Percentiles rank a stretch among this genome's conserved stretches.
phyloP scores from a whole-genome alignment of 306 rosid species.

The Prunus mira region DNA sequence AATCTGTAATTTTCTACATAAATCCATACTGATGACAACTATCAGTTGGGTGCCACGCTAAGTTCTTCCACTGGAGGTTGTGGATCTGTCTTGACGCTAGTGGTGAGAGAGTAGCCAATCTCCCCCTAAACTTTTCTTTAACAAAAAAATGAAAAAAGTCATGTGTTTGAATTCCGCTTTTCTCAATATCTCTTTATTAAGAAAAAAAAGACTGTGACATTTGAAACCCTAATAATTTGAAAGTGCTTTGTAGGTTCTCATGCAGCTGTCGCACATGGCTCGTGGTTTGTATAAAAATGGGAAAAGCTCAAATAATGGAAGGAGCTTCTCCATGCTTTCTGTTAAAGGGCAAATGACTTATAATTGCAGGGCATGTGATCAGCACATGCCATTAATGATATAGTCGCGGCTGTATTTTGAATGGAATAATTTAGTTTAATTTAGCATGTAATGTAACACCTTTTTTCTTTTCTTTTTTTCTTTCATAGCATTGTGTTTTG shows the following conservation, averaged over 20 bases:
- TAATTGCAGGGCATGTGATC: conserved; percentile 8
- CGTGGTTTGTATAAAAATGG: background rate
- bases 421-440: background rate
- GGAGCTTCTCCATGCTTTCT: background rate
- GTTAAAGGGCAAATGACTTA: background rate
- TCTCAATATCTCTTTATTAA: too few species aligned
- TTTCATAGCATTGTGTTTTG: too few species aligned
- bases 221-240: background rate
- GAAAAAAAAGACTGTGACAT: too few species aligned
- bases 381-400: conserved; percentile 28
- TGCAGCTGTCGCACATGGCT: conserved; percentile 7
- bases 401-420: background rate
- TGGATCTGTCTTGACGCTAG: fast-evolving
- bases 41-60: too few species aligned
- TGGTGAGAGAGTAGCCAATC: too few species aligned
- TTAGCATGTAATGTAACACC: background rate
- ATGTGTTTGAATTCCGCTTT: too few species aligned
- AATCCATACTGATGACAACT: fast-evolving
- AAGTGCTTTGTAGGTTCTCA: background rate
- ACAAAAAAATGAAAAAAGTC: too few species aligned
- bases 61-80: too few species aligned
- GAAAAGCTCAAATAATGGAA: conserved; percentile 1
- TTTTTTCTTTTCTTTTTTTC: too few species aligned
- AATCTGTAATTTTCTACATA: too few species aligned
- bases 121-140: too few species aligned